Evolutionary conservation across 495 filamentous ascomycete species (phyloP), one percentile per base, ranked within the genome.

Genomic region (Trichoderma erinaceum): DNA sequence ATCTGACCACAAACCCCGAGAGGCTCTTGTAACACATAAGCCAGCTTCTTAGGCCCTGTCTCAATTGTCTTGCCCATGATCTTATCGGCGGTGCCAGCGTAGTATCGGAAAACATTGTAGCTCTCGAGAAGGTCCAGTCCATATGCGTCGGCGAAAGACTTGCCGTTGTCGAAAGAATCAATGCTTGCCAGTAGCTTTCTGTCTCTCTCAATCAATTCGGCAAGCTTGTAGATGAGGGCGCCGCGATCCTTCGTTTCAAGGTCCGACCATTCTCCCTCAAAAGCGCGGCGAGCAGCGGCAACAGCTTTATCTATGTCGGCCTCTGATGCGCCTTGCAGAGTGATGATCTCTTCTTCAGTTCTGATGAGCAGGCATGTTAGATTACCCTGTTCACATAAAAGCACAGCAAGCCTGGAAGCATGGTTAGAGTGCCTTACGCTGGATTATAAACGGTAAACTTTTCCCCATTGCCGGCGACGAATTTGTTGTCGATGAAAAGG

Each of bases 1-100:
- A 97, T 97, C 81, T 96, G 91, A 73, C 89, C 94, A 76, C 92
- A 95, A 70, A 97, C 93, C 80, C 93, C 93, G 70, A 97, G 65
- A 80, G 65, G 65, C 65, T 66, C 65, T n/a, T 66, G 41, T 18
- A 43, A 76, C 11, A 85, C 85, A 67, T 88, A 89, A 73, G 88
- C 81, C 69, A 93, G 90, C 32, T 27, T 50, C 25, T 52, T 52
- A 16, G n/a, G 46, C 8, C 23, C n/a, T 1, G 73, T 69, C 72
- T 70, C 32, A 50, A 72, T 15, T 25, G 88, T 88, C 74, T 91
- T 87, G 41, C 91, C 91, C 67, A 85, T 82, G 64, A 92, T 80
- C 77, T 94, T 94, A 78, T 93, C 90, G 29, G 90, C 88, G 75
- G 84, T 93, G 63, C 91, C 91, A 44, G 83, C 90, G 72, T 91